These are phyloP conservation scores for Neonectria sp. DNA, from an alignment of 2,329 filamentous ascomycete species.

Conservation along the genomic window DNA sequence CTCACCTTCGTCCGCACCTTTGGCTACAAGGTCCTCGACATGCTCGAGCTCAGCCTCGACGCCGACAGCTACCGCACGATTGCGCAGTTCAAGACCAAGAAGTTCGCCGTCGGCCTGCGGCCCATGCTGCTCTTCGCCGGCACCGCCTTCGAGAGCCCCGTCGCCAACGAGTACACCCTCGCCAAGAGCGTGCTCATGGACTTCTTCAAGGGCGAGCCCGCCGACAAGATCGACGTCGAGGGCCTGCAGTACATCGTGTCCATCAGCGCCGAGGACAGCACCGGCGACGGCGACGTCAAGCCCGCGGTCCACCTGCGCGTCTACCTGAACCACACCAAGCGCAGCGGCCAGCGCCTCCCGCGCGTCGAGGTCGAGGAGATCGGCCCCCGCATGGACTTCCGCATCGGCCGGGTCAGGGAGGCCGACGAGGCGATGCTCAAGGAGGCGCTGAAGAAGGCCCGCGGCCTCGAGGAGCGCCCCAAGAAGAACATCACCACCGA, in stretches of 20 bases:
- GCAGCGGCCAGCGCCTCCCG: slow-evolving; percentile 88
- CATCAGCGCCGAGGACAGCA: slow-evolving; percentile 80
- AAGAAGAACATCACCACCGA: slow-evolving; percentile 99
- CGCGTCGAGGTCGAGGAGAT: slow-evolving; percentile 96
- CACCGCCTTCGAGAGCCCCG: slow-evolving; percentile 87
- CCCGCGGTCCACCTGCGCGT: slow-evolving; percentile 78
- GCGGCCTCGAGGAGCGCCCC: slow-evolving; percentile 79
- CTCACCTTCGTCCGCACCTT: slow-evolving; percentile 89
- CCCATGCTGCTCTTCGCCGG: slow-evolving; percentile 95
- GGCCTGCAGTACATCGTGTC: slow-evolving; percentile 93
- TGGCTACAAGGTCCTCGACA: slow-evolving; percentile 90
- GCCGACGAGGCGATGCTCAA: slow-evolving; percentile 86
- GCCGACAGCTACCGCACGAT: slow-evolving; percentile 79
- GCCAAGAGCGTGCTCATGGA: slow-evolving; percentile 91
- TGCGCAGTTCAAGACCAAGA: slow-evolving; percentile 82
- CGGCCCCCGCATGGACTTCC: slow-evolving; percentile 93
- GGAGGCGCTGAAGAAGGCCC: slow-evolving; percentile 90
- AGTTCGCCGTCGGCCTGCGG: slow-evolving; percentile 85
- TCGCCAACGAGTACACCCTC: slow-evolving; percentile 84
- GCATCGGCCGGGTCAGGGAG: slow-evolving; percentile 84
- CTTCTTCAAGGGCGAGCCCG: slow-evolving; percentile 85
- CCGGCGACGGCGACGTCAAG: slow-evolving; percentile 62
- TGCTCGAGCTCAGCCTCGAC: slow-evolving; percentile 92
- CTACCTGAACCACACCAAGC: slow-evolving; percentile 90
- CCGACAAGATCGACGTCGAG: slow-evolving; percentile 91